Base-by-base conservation (phyloP, 768 basidiomycete species). In the Fibroporia radiculosa region DNA sequence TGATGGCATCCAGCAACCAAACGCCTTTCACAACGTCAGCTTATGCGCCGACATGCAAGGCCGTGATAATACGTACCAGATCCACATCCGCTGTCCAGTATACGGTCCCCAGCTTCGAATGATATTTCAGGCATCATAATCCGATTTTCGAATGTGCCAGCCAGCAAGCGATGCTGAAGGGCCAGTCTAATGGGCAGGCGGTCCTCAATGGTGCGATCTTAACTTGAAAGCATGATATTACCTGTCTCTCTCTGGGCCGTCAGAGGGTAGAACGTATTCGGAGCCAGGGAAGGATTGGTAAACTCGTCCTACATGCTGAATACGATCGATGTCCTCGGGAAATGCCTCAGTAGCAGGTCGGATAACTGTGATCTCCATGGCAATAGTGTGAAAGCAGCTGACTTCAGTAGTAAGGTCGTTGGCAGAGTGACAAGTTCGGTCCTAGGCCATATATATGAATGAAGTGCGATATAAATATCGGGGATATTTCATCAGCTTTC, bases 1-100 rank as follows among this genome's bases (percentile, higher is more conserved):
- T 31, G 13, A 46, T 34, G 14, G 51, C 35, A 33, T 53, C 55
- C n/a, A 56, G 38, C 6, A 53, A 25, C 49, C 49, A 56, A 18
- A 39, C 35, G 11, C 52, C 55, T 56, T 26, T 40, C 48, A 25
- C 14, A 44, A 16, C 18, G 11, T 19, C 3, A 13, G 8, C 23
- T n/a, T 34, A 33, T n/a, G 6, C 32, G 12, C 11, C 29, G 16
- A 3, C 13, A 39, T 28, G 2, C 16, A 20, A 8, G 14, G 19
- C 25, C 16, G 16, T 34, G 18, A 11, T 10, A 19, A 20, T 32
- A 20, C 48, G 8, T 24, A 49, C 48, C 48, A 12, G 43, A 39
- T 12, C 48, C 48, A 3, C 43, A 32, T 24, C 43, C 48, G 38
- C 43, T 44, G 13, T 49, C 48, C 3, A 49, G 29, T 5, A 49